Evolutionary conservation across 2,329 filamentous ascomycete genomes (phyloP).

Genomic region (Pezicula rhizophila): DNA sequence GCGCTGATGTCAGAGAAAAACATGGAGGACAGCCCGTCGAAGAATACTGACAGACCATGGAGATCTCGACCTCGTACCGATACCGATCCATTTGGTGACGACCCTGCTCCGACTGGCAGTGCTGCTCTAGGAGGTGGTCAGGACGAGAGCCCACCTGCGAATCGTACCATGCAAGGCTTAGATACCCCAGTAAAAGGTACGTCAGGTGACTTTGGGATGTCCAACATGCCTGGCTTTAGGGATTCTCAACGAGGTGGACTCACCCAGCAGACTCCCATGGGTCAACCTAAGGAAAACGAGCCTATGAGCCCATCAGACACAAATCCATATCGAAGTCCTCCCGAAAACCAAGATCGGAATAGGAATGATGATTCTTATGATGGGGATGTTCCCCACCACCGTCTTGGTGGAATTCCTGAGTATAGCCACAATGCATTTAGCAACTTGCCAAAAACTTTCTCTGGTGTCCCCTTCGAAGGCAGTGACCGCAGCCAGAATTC

Average conservation of each 20-base stretch:
- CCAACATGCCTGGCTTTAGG: conserved; percentile 51
- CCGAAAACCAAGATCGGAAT: conserved; percentile 56
- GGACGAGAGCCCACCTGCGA: conserved; percentile 53
- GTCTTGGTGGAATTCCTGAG: conserved; percentile 47
- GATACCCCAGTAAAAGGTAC: conserved; percentile 35
- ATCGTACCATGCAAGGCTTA: conserved; percentile 36
- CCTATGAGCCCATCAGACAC: conserved; percentile 89
- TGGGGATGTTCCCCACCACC: conserved; percentile 30
- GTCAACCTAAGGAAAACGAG: conserved; percentile 49
- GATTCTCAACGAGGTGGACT: conserved; percentile 45
- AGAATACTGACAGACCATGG: conserved; percentile 51
- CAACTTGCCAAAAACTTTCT: conserved; percentile 45
- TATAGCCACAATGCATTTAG: conserved; percentile 48
- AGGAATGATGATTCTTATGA: conserved; percentile 36
- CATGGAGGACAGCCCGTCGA: conserved; percentile 53
- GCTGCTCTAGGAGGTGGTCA: conserved; percentile 71
- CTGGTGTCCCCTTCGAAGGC: conserved; percentile 43
- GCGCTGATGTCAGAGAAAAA: conserved; percentile 77
- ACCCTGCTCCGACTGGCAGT: conserved; percentile 58
- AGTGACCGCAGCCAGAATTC: conserved; percentile 92
- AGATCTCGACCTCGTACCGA: conserved; percentile 60
- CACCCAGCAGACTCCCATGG: conserved; percentile 29
- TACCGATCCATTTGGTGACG: conserved; percentile 68
- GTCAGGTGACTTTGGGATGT: conserved; percentile 56
- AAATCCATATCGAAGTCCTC: conserved; percentile 91